These are phyloP conservation scores for Akanthomyces dipterigenus DNA, from an alignment of 2,329 filamentous ascomycete species.

Conservation along the genomic window DNA sequence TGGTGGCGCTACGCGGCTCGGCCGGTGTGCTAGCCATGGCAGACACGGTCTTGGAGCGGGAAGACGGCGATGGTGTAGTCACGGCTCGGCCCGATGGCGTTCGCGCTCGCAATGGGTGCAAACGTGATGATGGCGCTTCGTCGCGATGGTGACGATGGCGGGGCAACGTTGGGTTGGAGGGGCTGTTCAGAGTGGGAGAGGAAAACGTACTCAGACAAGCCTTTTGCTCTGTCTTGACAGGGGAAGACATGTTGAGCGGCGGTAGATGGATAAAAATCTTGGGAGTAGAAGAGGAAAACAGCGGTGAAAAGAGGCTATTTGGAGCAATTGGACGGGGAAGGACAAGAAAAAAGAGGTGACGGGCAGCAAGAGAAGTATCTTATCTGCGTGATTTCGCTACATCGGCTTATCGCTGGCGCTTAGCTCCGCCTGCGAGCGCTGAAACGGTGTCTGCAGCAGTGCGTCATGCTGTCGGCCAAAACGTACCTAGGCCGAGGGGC, in stretches of 20 bases:
- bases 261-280: not conserved
- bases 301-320: not conserved
- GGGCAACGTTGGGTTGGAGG: slow-evolving; percentile 21
- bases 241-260: slow-evolving; percentile 25
- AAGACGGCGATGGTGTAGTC: not conserved
- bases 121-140: slow-evolving; percentile 6
- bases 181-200: slow-evolving; percentile 20
- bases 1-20: slow-evolving; percentile 45
- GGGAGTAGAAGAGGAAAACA: not conserved
- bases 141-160: slow-evolving; percentile 14
- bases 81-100: not conserved
- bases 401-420: slow-evolving; percentile 1
- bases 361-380: slow-evolving; percentile 8
- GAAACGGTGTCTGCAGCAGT: not conserved
- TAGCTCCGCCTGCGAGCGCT: slow-evolving; percentile 3
- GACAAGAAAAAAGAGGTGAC: slow-evolving; percentile 13
- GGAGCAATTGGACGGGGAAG: not conserved
- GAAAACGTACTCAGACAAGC: slow-evolving; percentile 54
- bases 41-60: not conserved
- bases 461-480: not conserved
- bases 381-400: slow-evolving; percentile 25
- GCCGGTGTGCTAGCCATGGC: slow-evolving; percentile 6
- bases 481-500: too few relatives aligned
- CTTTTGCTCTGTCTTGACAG: slow-evolving; percentile 52
- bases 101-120: not conserved